A percentile compares a stretch with the other conserved stretches of the same genome.
Evolutionary conservation across 192 early-diverging fungal genomes (phyloP).

Genomic region (Thoreauomyces humboldtii): DNA sequence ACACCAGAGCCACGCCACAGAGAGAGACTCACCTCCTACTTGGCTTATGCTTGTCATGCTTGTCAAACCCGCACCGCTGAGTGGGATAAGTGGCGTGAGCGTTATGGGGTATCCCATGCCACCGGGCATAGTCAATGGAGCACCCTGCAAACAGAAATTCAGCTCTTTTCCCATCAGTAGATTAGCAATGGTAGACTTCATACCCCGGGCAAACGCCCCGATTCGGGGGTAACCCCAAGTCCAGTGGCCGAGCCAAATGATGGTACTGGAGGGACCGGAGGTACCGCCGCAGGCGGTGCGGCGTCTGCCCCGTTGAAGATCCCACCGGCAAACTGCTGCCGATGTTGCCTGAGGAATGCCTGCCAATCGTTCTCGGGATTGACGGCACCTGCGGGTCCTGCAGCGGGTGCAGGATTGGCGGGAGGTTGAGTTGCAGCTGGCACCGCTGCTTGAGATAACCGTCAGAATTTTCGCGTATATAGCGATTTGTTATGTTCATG

Average conservation of each 20-base stretch:
- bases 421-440: constrained; percentile 12
- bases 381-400: neutral
- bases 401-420: constrained; percentile 9
- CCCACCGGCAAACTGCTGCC: constrained; percentile 17
- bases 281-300: constrained; percentile 3
- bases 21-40: no score
- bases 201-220: no score
- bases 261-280: neutral
- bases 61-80: neutral
- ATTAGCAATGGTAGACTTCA: no score
- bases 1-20: no score
- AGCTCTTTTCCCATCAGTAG: no score
- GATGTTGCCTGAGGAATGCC: constrained; percentile 21
- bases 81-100: constrained; percentile 36
- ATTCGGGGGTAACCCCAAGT: no score
- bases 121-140: neutral
- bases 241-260: no score
- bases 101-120: constrained; percentile 31
- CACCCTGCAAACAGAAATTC: neutral
- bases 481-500: no score
- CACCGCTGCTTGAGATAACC: constrained; percentile 22
- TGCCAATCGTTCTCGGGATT: constrained; percentile 23
- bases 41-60: neutral
- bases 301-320: constrained; percentile 2
- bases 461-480: no score